Evolutionary conservation across 306 rosid genomes (phyloP).

Genomic region (Leucaena leucocephala): DNA sequence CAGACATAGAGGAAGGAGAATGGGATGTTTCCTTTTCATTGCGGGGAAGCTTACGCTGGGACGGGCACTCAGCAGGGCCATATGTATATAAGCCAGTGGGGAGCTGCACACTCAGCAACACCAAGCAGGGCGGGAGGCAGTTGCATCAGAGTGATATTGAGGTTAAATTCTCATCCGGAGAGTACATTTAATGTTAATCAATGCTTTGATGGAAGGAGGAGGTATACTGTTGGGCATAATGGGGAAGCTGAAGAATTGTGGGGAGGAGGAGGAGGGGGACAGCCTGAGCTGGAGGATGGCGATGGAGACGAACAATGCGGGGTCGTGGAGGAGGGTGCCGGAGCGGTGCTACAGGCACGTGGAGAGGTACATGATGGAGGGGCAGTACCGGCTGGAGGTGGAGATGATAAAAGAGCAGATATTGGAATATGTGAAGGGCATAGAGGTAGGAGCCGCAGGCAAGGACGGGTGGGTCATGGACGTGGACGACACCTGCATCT

Average conservation of each 20-base stretch:
- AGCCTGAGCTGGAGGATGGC: slow-evolving; percentile 69
- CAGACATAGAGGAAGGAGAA: background rate
- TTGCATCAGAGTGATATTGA: no score
- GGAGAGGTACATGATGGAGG: slow-evolving; percentile 59
- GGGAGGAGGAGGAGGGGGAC: slow-evolving; percentile 4
- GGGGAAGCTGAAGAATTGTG: background rate
- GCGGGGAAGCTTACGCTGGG: background rate
- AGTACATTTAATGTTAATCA: no score
- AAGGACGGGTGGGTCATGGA: slow-evolving; percentile 76
- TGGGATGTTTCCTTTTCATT: background rate
- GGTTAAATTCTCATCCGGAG: no score
- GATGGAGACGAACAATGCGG: slow-evolving; percentile 52
- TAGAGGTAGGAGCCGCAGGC: slow-evolving; percentile 36
- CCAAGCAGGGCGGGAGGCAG: no score
- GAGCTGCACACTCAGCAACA: background rate
- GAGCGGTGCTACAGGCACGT: slow-evolving; percentile 32
- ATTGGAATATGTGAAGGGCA: slow-evolving; percentile 35
- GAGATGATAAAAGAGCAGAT: slow-evolving; percentile 43
- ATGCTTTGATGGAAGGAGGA: no score
- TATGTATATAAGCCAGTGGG: background rate
- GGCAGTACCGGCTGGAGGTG: slow-evolving; percentile 62
- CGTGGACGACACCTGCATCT: slow-evolving; percentile 86
- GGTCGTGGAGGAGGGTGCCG: slow-evolving; percentile 40
- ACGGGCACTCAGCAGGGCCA: no score
- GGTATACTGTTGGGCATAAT: slow-evolving; percentile 8